Evolutionary conservation across 257 asterid species (phyloP), one percentile per base, ranked within the genome.

Genomic region (Nicotiana knightiana): DNA sequence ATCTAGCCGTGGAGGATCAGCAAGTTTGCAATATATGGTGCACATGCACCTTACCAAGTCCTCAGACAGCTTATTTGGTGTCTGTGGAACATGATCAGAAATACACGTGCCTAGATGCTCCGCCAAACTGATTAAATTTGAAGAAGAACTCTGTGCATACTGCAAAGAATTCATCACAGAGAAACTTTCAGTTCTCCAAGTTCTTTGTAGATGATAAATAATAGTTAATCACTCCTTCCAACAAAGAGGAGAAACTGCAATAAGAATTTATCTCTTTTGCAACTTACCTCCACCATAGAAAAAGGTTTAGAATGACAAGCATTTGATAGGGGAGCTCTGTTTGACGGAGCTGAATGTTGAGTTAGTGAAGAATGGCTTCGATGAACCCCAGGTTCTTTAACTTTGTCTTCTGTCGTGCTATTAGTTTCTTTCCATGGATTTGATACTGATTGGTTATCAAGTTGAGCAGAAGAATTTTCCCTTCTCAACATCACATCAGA

Each of bases 21-120:
- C 88, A 77, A 96, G 95, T 90, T 93, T 96, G 94, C 92, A 90
- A 67, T 90, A 96, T 82, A 96, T 92, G 66, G 89, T 86, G 84
- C 91, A 90, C 93, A 96, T 93, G 88, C 97, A 94, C 88, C 87
- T 94, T 39, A 96, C 88, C 98, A 96, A 94, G 43, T 96, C 98
- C 91, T 96, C 99, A 9, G 98, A 94, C 80, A 96, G 85, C 86
- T 85, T 91, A 87, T 90, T 96, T 7, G 98, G 98, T 28, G 98
- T 85, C 67, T 90, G 98, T 13, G 91, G 91, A 78, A 96, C 61
- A 67, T 91, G 98, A 86, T 92, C 98, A 1, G 98, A 92, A 75
- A 96, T 92, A 24, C 93, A 87, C 48, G 97, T 90, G 64, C 98
- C 98, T 28, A 94, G 96, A 90, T 94, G 98, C 92, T 96, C 98